Conservation (phyloP, 2,329 filamentous ascomycete genomes). For the Karstenula rhodostoma region DNA sequence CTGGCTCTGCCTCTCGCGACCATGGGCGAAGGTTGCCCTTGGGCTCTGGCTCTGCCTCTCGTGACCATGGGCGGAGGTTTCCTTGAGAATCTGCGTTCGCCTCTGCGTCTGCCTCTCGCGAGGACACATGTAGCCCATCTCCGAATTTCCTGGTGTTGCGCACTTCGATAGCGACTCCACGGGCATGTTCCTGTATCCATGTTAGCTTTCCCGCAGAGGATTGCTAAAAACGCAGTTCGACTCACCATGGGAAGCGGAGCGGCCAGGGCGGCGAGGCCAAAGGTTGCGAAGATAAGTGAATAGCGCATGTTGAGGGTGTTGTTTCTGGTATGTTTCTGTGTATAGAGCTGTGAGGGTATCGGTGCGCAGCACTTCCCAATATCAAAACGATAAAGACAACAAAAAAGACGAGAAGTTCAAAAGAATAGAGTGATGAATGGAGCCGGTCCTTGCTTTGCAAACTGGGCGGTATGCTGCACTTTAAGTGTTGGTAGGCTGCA, state of each 20-base stretch:
- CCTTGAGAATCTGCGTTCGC: too few relatives aligned
- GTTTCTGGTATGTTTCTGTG: constrained; percentile 2
- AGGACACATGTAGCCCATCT: too few relatives aligned
- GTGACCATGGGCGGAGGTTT: too few relatives aligned
- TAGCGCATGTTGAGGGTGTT: constrained; percentile 16
- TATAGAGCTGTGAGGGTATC: constrained; percentile 1
- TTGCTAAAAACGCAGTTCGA: not conserved
- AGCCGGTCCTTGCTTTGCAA: constrained; percentile 18
- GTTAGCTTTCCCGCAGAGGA: not conserved
- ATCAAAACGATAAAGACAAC: constrained; percentile 13
- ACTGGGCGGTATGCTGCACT: constrained; percentile 8
- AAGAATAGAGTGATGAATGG: constrained; percentile 18
- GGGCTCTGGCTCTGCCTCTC: too few relatives aligned
- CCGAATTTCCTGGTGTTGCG: too few relatives aligned
- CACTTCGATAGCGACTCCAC: not conserved
- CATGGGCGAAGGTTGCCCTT: too few relatives aligned
- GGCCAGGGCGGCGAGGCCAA: constrained; percentile 9
- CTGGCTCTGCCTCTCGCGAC: too few relatives aligned
- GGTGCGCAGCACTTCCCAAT: constrained; percentile 20
- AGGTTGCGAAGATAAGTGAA: constrained; percentile 14
- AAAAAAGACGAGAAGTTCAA: constrained; percentile 10
- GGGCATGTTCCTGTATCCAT: constrained; percentile 4
- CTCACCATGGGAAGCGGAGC: constrained; percentile 8
- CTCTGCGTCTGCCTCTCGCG: too few relatives aligned
- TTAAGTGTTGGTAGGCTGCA: constrained; percentile 13